Conservation (phyloP, 768 basidiomycete species). For the Trametes sanguinea region DNA sequence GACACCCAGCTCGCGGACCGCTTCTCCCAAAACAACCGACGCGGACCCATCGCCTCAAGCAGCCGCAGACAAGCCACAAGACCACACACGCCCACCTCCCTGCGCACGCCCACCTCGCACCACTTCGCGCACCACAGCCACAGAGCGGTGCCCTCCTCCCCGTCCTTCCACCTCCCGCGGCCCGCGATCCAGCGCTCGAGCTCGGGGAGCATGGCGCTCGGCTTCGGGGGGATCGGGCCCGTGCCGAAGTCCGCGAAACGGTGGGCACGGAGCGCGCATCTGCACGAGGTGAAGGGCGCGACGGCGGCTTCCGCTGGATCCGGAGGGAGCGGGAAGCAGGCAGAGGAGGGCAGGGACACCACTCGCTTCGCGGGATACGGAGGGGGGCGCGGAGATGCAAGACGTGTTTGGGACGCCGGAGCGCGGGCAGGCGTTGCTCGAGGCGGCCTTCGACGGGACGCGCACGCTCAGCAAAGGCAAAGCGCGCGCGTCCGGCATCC, state of each 20-base stretch:
- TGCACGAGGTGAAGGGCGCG: constrained; percentile 57
- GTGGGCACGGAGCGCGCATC: constrained; percentile 67
- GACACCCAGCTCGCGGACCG: constrained; percentile 18
- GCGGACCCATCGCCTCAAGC: not conserved
- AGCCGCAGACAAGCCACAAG: constrained; percentile 10
- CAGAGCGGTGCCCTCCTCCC: constrained; percentile 34
- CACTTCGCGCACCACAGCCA: constrained; percentile 24
- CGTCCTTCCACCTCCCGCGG: constrained; percentile 33
- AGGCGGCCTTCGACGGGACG: constrained; percentile 2
- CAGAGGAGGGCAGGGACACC: not conserved
- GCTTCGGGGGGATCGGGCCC: constrained; percentile 34
- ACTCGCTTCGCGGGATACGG: not conserved
- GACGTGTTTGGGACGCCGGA: constrained; percentile 14
- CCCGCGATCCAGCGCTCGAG: constrained; percentile 47
- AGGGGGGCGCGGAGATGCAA: not conserved
- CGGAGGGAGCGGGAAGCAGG: not conserved
- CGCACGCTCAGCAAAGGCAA: constrained; percentile 21
- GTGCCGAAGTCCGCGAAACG: constrained; percentile 51
- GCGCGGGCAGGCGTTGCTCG: not conserved
- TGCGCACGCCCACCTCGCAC: constrained; percentile 21
- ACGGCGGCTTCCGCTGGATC: not conserved
- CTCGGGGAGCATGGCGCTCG: constrained; percentile 34
- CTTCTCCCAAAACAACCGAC: not conserved
- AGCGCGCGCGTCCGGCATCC: constrained; percentile 2
- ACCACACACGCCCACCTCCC: constrained; percentile 28